phyloP scores from a whole-genome alignment of 495 filamentous ascomycete genomes.

The Penicillium malachiteum region DNA sequence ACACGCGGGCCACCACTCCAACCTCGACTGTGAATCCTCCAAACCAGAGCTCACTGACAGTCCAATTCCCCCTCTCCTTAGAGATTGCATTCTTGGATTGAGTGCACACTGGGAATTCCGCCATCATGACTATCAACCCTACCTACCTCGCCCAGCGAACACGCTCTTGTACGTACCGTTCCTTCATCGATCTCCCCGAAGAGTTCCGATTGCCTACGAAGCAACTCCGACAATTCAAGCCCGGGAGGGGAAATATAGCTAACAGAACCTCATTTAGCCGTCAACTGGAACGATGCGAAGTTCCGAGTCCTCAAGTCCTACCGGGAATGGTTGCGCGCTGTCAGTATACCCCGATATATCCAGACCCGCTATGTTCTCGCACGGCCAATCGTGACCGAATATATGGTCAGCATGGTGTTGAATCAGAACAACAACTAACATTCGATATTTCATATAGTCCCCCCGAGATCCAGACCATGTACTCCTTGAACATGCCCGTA shows the following conservation, averaged over 20 bases:
- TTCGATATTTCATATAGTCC: constrained; percentile 57
- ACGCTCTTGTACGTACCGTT: constrained; percentile 72
- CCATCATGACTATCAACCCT: constrained; percentile 77
- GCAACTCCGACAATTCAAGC: constrained; percentile 15
- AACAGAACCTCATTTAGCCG: constrained; percentile 53
- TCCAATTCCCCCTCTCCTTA: constrained; percentile 16
- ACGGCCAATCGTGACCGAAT: neutral
- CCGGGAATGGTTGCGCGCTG: constrained; percentile 90
- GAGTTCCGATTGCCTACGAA: constrained; percentile 19
- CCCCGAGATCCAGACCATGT: constrained; percentile 96
- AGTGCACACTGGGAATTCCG: constrained; percentile 10
- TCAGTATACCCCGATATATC: constrained; percentile 50
- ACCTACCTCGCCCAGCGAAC: constrained; percentile 89
- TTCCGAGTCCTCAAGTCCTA: constrained; percentile 80
- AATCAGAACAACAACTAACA: constrained; percentile 13
- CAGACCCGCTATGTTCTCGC: constrained; percentile 8
- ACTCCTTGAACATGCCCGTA: constrained; percentile 84
- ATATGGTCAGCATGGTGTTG: constrained; percentile 1
- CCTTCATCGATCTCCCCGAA: constrained; percentile 17
- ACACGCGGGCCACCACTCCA: constrained; percentile 11
- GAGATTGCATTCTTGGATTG: constrained; percentile 24
- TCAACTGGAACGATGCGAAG: constrained; percentile 83
- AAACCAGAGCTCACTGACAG: constrained; percentile 23
- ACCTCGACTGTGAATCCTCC: constrained; percentile 31
- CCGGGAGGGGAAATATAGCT: constrained; percentile 15